phyloP scores from a whole-genome alignment of 2,329 filamentous ascomycete species.

The Paraphoma chrysanthemicola region DNA sequence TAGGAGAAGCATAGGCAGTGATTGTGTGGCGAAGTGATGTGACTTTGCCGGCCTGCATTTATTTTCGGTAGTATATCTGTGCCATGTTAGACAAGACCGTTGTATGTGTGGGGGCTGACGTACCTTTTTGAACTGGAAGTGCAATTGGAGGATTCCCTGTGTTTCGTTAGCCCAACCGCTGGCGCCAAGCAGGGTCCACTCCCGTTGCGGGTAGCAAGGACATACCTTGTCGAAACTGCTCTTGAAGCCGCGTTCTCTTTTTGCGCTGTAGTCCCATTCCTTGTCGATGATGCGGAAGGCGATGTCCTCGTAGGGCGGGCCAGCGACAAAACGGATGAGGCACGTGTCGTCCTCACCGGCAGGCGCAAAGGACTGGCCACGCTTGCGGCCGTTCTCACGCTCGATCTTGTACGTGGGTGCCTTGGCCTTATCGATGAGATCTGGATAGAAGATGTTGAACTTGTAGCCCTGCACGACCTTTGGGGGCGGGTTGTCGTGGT shows the following conservation, averaged over 20 bases:
- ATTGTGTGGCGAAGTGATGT: too few relatives aligned
- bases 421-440: constrained; percentile 92
- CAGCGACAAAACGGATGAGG: constrained; percentile 92
- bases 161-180: constrained; percentile 34
- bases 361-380: constrained; percentile 89
- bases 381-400: constrained; percentile 85
- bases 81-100: constrained; percentile 25
- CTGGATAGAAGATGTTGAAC: constrained; percentile 99
- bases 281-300: constrained; percentile 97
- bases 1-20: neutral
- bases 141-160: constrained; percentile 91
- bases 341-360: constrained; percentile 98
- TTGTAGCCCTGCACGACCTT: constrained; percentile 99
- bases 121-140: constrained; percentile 99
- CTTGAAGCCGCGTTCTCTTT: constrained; percentile 90
- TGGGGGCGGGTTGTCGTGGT: constrained; percentile 95
- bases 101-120: constrained; percentile 18
- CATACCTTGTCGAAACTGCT: constrained; percentile 97
- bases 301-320: constrained; percentile 94
- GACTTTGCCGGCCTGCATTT: constrained; percentile 4
- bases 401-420: constrained; percentile 97
- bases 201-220: constrained; percentile 15
- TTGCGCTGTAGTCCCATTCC: constrained; percentile 98
- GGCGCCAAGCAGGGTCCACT: neutral
- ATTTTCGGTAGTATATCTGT: constrained; percentile 59